Base-by-base conservation (phyloP, 31 red algal genomes). In the Pterothamnion heteromorphum region DNA sequence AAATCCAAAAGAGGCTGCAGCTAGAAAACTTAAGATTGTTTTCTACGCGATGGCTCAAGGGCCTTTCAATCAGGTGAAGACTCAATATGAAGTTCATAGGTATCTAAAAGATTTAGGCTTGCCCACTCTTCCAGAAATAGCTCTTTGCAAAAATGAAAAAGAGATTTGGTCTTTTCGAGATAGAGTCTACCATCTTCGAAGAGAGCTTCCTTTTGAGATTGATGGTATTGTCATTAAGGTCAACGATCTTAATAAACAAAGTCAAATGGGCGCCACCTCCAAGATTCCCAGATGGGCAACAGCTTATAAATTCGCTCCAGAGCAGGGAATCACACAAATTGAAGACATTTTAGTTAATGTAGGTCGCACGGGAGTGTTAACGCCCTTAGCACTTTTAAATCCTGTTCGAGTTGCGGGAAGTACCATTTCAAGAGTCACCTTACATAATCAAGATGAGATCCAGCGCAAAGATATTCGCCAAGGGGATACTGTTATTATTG, bases 211-310 rank as follows among this genome's bases (percentile, higher is more conserved):
- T 41, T 41, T 41, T 41, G 38, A 41, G 38, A 81, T 94, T 1
- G 96, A 98, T 89, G 96, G 96, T 22, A 58, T 95, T n/a, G 96
- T 98, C 0, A 74, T 95, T 34, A 95, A 95, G 85, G 57, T 95
- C 37, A 85, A 95, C 64, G 92, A 95, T 36, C 74, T 74, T 51
- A 51, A 34, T 74, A 86, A 88, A 24, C 94, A 90, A 20, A 71
- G 72, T 21, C 64, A 57, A 37, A 76, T 91, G 26, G 96, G 96
- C 4, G 43, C 90, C 22, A 98, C 96, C 9, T 93, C 93, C 41
- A 51, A 86, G 30, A 92, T 93, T 3, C 96, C 96, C 35, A 86
- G 92, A 9, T 91, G 91, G 3, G 94, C 96, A 31, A 92, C 95
- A 18, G 96, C 96, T 4, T 91, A 89, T 80, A 98, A 98, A 76